Percentiles rank a stretch among this genome's conserved stretches.
Evolutionary conservation across 78 protist genomes (phyloP).

Genomic region (Dictyostelium capitatum): DNA sequence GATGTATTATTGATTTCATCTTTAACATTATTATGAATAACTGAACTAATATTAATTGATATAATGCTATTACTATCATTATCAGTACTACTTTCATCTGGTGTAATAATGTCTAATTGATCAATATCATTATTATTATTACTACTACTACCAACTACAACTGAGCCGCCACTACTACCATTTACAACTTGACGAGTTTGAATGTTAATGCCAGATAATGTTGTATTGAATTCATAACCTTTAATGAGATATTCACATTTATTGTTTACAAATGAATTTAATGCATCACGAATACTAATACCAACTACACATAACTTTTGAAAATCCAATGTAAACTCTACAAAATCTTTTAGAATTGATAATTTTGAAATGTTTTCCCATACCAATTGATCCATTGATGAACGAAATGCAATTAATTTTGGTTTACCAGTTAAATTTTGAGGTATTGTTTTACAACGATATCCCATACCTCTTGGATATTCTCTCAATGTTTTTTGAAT

Average conservation of each 20-base stretch:
- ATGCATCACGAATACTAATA: conserved; percentile 64
- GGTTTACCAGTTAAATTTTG: conserved; percentile 30
- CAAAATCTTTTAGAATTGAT: conserved; percentile 72
- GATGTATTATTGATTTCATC: conserved; percentile 23
- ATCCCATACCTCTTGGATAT: conserved; percentile 80
- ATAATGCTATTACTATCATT: neutral
- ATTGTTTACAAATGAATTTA: conserved; percentile 40
- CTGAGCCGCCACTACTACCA: neutral
- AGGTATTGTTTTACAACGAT: conserved; percentile 47
- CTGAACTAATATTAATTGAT: conserved; percentile 23
- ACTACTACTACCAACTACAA: neutral
- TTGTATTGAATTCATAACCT: neutral
- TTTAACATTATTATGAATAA: conserved; percentile 16
- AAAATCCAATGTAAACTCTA: conserved; percentile 38
- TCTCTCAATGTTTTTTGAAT: conserved; percentile 66
- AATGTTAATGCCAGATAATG: neutral
- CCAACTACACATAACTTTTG: conserved; percentile 69
- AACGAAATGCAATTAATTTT: conserved; percentile 51
- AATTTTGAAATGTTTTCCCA: conserved; percentile 79
- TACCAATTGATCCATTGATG: conserved; percentile 47
- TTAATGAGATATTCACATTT: conserved; percentile 40
- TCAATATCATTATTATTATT: too few species aligned
- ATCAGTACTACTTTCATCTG: neutral
- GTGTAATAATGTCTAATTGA: neutral
- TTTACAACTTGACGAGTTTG: neutral